phyloP scores from a whole-genome alignment of 345 rosid genomes.

The Angophora floribunda region DNA sequence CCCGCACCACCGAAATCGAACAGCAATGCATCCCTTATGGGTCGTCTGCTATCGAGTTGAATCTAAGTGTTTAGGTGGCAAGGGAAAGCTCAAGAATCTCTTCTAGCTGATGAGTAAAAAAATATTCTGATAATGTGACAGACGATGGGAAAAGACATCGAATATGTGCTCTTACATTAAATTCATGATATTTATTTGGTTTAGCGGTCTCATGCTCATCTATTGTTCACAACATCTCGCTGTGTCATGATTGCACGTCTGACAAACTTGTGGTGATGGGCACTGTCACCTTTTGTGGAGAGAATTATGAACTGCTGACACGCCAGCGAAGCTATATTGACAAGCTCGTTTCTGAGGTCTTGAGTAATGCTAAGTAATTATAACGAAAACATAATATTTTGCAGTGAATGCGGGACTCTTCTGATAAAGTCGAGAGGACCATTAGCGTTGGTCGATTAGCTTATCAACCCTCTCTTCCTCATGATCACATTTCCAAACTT shows the following conservation, averaged over 20 bases:
- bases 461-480: not conserved
- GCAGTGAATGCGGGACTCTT: not conserved
- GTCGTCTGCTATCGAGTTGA: too few species aligned
- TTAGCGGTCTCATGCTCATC: not conserved
- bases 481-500: not conserved
- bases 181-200: too few species aligned
- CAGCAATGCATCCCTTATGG: too few species aligned
- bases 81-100: too few species aligned
- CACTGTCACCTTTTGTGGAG: not conserved
- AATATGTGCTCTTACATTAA: too few species aligned
- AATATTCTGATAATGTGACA: too few species aligned
- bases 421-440: not conserved
- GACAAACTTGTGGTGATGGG: not conserved
- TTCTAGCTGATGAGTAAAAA: too few species aligned
- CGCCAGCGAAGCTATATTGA: not conserved
- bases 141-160: too few species aligned
- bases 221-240: not conserved
- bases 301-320: not conserved
- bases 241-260: not conserved
- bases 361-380: not conserved
- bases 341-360: not conserved
- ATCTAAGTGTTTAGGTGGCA: too few species aligned
- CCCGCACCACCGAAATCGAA: too few species aligned
- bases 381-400: not conserved
- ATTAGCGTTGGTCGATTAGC: not conserved